Conservation (phyloP, 352 stramenopile species). For the Phytophthora europaea region DNA sequence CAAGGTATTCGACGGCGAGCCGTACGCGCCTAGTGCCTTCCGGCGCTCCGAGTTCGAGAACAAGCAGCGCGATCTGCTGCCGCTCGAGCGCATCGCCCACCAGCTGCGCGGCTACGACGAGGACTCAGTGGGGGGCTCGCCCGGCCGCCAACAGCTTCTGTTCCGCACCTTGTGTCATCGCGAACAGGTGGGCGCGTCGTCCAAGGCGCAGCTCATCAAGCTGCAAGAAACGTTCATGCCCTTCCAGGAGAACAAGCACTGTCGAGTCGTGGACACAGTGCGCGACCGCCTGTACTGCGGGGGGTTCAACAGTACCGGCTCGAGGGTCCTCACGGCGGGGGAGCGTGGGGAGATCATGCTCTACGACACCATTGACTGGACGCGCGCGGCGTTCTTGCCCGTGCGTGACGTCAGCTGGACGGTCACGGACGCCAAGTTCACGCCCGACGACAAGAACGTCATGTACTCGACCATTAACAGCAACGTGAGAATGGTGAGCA, state of each 20-base stretch:
- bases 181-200: conserved; percentile 72
- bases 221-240: conserved; percentile 87
- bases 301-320: conserved; percentile 78
- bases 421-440: conserved; percentile 88
- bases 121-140: conserved; percentile 9
- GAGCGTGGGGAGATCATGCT: conserved; percentile 75
- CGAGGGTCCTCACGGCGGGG: conserved; percentile 75
- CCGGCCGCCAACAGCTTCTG: conserved; percentile 47
- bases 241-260: conserved; percentile 85
- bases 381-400: conserved; percentile 53
- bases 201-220: conserved; percentile 71
- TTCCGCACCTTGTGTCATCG: conserved; percentile 74
- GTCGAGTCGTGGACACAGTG: conserved; percentile 73
- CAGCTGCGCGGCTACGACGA: conserved; percentile 69
- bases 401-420: conserved; percentile 87
- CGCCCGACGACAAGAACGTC: conserved; percentile 70
- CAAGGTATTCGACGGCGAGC: conserved; percentile 75
- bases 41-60: conserved; percentile 67
- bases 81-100: conserved; percentile 73
- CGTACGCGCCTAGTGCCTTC: conserved; percentile 70
- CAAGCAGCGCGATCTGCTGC: conserved; percentile 56
- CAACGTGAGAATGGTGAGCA: conserved; percentile 84
- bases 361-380: conserved; percentile 83
- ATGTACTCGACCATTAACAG: conserved; percentile 88
- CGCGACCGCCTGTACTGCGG: conserved; percentile 83